phyloP scores from a whole-genome alignment of 805 yeast species.

The Saccharomycopsis microspora region DNA sequence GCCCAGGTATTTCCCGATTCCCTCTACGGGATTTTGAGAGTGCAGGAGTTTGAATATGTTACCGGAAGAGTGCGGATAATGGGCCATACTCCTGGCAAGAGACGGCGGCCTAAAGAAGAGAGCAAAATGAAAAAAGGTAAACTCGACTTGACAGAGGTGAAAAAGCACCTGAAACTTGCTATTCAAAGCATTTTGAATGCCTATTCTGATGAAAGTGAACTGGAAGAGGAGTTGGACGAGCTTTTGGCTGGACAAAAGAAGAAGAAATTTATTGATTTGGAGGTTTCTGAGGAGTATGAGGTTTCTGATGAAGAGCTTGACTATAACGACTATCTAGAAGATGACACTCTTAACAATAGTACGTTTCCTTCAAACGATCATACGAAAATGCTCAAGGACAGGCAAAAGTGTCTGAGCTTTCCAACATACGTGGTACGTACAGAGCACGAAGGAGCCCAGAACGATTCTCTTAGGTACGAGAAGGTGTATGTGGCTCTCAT shows the following conservation, averaged over 20 bases:
- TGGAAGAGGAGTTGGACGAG: slow-evolving; percentile 1
- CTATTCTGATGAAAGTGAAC: slow-evolving; percentile 5
- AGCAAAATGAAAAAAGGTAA: not conserved
- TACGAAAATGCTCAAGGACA: not conserved
- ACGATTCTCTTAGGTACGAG: not conserved
- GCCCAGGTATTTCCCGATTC: not conserved
- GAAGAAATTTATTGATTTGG: not conserved
- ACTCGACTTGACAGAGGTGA: not conserved
- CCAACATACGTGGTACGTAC: not conserved
- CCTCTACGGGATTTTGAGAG: slow-evolving; percentile 1
- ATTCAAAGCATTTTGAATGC: slow-evolving; percentile 7
- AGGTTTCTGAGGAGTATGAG: not conserved
- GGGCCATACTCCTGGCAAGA: not conserved
- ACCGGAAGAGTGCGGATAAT: not conserved
- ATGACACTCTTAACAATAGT: not conserved
- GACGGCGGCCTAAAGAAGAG: not conserved
- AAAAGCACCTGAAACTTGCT: not conserved
- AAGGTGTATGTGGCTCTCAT: slow-evolving; percentile 1
- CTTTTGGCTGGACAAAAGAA: not conserved
- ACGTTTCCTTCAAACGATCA: not conserved
- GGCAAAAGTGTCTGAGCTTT: not conserved
- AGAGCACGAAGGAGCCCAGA: not conserved
- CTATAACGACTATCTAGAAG: not conserved
- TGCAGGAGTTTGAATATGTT: slow-evolving; percentile 6
- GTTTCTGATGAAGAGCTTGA: not conserved